Conservation (phyloP, 305 asterid species). For the Caryopteris hybrid region DNA sequence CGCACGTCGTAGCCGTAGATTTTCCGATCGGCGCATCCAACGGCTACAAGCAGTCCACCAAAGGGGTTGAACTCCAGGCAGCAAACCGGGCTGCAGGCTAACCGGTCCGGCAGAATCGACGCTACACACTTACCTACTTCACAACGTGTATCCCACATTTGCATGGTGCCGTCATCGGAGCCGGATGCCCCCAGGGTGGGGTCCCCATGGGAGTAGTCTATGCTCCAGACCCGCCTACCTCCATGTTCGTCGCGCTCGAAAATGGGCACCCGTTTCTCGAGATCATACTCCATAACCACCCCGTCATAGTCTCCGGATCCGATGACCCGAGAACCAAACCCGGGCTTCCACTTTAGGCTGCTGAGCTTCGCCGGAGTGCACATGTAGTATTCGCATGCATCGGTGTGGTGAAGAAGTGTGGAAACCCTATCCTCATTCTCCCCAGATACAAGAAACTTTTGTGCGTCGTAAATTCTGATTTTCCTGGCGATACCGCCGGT, state of each 20-base stretch:
- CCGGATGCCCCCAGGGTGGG: conserved; percentile 83
- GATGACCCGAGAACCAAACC: conserved; percentile 47
- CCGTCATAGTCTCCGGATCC: conserved; percentile 96
- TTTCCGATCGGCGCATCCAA: conserved; percentile 66
- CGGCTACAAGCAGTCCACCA: conserved; percentile 36
- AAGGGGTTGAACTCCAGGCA: conserved; percentile 73
- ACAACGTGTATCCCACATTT: conserved; percentile 86
- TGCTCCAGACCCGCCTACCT: conserved; percentile 86
- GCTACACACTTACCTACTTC: conserved; percentile 39
- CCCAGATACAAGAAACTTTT: conserved; percentile 16
- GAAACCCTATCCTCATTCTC: background rate
- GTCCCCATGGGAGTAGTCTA: conserved; percentile 54
- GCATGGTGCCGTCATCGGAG: conserved; percentile 93
- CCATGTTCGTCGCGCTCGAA: conserved; percentile 98
- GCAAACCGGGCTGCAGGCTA: conserved; percentile 52
- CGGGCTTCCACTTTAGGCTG: conserved; percentile 82
- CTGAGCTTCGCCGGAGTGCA: conserved; percentile 89
- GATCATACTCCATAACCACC: conserved; percentile 77
- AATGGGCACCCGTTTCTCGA: conserved; percentile 59
- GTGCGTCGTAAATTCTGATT: conserved; percentile 50
- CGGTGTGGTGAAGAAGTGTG: conserved; percentile 37
- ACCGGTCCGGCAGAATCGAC: conserved; percentile 42
- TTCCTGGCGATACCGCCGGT: conserved; percentile 88
- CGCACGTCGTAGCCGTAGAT: conserved; percentile 64
- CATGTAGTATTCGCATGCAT: conserved; percentile 64